Evolutionary conservation across 2,329 filamentous ascomycete genomes (phyloP), one percentile per base, ranked within the genome.

Genomic region (Cladosporium colombiae): DNA sequence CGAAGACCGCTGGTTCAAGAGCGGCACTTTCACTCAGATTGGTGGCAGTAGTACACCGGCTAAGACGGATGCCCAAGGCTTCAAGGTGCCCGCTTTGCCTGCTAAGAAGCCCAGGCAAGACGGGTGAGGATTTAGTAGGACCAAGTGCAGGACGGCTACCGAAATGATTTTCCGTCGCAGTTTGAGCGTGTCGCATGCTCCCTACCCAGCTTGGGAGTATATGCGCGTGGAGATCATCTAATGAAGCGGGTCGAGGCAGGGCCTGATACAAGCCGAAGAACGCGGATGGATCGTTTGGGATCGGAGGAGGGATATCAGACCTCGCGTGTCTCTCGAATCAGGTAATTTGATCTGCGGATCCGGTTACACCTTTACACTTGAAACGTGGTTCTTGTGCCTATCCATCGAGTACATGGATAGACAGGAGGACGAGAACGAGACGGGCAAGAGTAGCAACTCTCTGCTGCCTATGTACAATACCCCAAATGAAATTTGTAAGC

Each of bases 1-100:
- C 69, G 92, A 97, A 76, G 94, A 98, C 76, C 85, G 92, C 44
- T 99, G 93, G 90, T 99, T 99, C 83, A 96, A 95, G 79, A 91
- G 92, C 56, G 95, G 95, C n/a, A 93, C 92, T 0, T 99, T 99
- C 75, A 97, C 95, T 10, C 93, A 97, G 77, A 86, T 96, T 65
- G 88, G 88, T 21, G 74, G 74, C 33, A 68, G 58, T 50, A 66
- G 57, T 55, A 62, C 61, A 67, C 67, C 56, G 73, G 77, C 85
- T 82, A 46, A 80, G 70, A 75, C 80, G 8, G 82, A 84, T 68
- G 84, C 84, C 60, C 87, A 83, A 13, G 89, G 87, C 0, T 97
- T 97, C 84, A 96, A 93, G 78, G 90, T 96, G 46, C 93, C 94
- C 18, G 85, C 84, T 2, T 76, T 94, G 70, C 81, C 86, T 29